Evolutionary conservation across 1,139 yeast species (phyloP).

Genomic region (Hyphopichia fennica): DNA sequence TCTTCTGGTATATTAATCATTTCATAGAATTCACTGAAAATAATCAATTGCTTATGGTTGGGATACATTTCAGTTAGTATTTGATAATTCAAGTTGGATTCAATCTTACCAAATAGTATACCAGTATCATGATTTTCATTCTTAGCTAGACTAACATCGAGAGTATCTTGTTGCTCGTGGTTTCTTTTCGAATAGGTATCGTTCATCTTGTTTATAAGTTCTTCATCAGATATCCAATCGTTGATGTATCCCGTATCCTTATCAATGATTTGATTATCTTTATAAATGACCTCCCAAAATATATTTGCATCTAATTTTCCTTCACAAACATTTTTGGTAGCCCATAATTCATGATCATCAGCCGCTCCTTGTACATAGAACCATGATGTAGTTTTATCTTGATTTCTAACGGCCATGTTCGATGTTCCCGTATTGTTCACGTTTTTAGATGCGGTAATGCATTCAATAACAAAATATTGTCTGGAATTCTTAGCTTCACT

Average conservation of each 20-base stretch:
- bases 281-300: constrained; percentile 51
- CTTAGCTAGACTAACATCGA: constrained; percentile 12
- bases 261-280: constrained; percentile 7
- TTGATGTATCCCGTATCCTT: constrained; percentile 28
- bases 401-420: constrained; percentile 34
- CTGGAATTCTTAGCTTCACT: background rate
- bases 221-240: constrained; percentile 31
- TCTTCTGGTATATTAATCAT: constrained; percentile 21
- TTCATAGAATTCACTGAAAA: constrained; percentile 22
- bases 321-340: constrained; percentile 37
- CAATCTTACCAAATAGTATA: constrained; percentile 30
- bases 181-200: background rate
- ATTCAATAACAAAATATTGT: constrained; percentile 27
- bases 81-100: constrained; percentile 12
- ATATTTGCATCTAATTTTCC: constrained; percentile 49
- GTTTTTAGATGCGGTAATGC: constrained; percentile 65
- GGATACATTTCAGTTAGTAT: constrained; percentile 11
- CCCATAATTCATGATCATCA: constrained; percentile 92
- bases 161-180: background rate
- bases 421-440: constrained; percentile 13
- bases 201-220: constrained; percentile 10
- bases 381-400: constrained; percentile 17
- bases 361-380: constrained; percentile 87
- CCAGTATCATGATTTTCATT: constrained; percentile 21
- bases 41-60: constrained; percentile 15